Evolutionary conservation across 2,329 filamentous ascomycete genomes (phyloP).

Genomic region (Colletotrichum agaves): DNA sequence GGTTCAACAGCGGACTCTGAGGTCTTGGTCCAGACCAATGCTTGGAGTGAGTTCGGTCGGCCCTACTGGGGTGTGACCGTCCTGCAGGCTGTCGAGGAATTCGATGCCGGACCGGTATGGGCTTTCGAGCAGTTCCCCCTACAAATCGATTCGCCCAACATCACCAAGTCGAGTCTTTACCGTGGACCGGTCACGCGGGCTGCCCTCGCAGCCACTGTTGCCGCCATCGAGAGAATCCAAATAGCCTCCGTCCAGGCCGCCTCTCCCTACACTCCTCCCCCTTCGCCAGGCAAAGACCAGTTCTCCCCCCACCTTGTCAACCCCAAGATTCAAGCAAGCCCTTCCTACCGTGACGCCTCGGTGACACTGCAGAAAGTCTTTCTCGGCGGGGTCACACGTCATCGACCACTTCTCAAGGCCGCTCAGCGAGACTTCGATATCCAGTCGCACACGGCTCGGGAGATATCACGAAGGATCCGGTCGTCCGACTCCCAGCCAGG

Average conservation of each 20-base stretch:
- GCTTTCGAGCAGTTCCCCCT: slow-evolving; percentile 55
- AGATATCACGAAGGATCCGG: slow-evolving; percentile 55
- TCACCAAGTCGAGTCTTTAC: slow-evolving; percentile 55
- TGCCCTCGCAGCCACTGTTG: slow-evolving; percentile 49
- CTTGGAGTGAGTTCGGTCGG: slow-evolving; percentile 45
- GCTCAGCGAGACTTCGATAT: slow-evolving; percentile 50
- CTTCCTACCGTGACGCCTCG: slow-evolving; percentile 40
- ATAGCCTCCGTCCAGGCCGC: slow-evolving; percentile 12
- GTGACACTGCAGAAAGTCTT: slow-evolving; percentile 49
- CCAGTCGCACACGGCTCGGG: slow-evolving; percentile 46
- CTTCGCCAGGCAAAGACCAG: slow-evolving; percentile 30
- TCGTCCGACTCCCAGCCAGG: slow-evolving; percentile 55
- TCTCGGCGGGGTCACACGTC: slow-evolving; percentile 49
- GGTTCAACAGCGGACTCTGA: slow-evolving; percentile 47
- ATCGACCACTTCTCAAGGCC: slow-evolving; percentile 52
- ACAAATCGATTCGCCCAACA: slow-evolving; percentile 50
- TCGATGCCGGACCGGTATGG: slow-evolving; percentile 57
- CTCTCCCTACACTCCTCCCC: slow-evolving; percentile 34
- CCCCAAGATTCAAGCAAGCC: slow-evolving; percentile 34
- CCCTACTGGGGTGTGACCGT: slow-evolving; percentile 55
- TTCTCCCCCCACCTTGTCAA: slow-evolving; percentile 35
- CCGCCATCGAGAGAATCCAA: slow-evolving; percentile 50
- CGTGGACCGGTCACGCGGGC: slow-evolving; percentile 51
- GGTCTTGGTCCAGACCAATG: slow-evolving; percentile 43
- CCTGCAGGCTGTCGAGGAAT: slow-evolving; percentile 51